A percentile compares a stretch with the other conserved stretches of the same genome.
phyloP scores from a whole-genome alignment of 2,329 filamentous ascomycete genomes.

The Fusarium secorum region DNA sequence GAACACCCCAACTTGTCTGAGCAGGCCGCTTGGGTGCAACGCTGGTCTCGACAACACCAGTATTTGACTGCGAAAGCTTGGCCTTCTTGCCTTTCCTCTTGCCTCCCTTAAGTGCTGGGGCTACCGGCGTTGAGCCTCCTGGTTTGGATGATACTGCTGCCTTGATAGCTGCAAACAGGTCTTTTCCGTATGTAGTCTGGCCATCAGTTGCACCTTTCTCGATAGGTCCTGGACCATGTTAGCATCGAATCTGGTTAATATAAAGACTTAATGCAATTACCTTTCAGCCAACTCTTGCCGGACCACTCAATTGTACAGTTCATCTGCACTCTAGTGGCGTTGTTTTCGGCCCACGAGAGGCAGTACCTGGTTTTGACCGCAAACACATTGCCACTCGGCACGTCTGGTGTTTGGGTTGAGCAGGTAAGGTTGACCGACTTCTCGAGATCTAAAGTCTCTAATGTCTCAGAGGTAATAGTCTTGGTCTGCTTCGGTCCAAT shows the following conservation, averaged over 20 bases:
- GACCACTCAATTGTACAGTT: conserved; percentile 95
- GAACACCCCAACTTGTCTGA: conserved; percentile 72
- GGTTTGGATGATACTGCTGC: conserved; percentile 73
- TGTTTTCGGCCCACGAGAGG: conserved; percentile 88
- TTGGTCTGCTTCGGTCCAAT: conserved; percentile 96
- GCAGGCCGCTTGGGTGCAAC: conserved; percentile 52
- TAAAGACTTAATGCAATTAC: conserved; percentile 58
- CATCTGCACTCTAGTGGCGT: conserved; percentile 83
- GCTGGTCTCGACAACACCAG: conserved; percentile 51
- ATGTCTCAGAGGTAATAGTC: conserved; percentile 83
- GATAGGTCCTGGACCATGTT: conserved; percentile 74
- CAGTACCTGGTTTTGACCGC: conserved; percentile 94
- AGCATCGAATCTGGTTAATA: conserved; percentile 32
- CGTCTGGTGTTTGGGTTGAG: conserved; percentile 89
- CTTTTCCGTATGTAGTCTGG: conserved; percentile 82
- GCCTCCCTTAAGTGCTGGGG: conserved; percentile 57
- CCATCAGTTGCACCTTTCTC: conserved; percentile 95
- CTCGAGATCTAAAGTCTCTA: conserved; percentile 88
- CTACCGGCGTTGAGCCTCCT: conserved; percentile 56
- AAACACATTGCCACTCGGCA: conserved; percentile 93
- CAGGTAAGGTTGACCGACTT: conserved; percentile 85
- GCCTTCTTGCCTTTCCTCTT: conserved; percentile 70
- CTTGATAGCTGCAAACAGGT: conserved; percentile 78
- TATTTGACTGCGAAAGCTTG: conserved; percentile 55
- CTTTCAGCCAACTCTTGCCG: conserved; percentile 97